Percentiles rank a stretch among this genome's conserved stretches.
phyloP scores from a whole-genome alignment of 768 basidiomycete species.

The Tylopilus balloui region DNA sequence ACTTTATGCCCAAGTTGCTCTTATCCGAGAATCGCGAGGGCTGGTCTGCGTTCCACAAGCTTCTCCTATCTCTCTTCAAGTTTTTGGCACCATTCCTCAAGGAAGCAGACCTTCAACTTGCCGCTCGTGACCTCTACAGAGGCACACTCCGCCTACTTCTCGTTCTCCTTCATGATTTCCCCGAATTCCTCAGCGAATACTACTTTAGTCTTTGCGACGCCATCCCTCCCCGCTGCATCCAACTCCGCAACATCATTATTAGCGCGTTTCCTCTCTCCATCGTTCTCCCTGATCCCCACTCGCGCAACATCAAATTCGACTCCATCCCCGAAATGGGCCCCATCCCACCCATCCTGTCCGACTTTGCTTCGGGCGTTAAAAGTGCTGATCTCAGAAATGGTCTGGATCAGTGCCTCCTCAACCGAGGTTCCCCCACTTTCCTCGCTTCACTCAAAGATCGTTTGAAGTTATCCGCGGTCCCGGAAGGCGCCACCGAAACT shows the following conservation, averaged over 20 bases:
- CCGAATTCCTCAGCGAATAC: slow-evolving; percentile 95
- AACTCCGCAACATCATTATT: slow-evolving; percentile 93
- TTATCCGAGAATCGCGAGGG: slow-evolving; percentile 89
- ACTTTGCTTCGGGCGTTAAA: slow-evolving; percentile 82
- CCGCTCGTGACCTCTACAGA: slow-evolving; percentile 84
- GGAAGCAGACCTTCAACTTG: slow-evolving; percentile 70
- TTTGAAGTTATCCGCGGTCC: slow-evolving; percentile 47
- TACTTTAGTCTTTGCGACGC: slow-evolving; percentile 94
- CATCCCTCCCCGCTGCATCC: slow-evolving; percentile 89
- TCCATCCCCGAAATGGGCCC: slow-evolving; percentile 85
- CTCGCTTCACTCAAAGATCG: slow-evolving; percentile 76
- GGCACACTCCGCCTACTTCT: slow-evolving; percentile 87
- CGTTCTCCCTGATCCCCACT: slow-evolving; percentile 80
- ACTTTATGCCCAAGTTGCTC: slow-evolving; percentile 96
- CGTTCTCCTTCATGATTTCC: slow-evolving; percentile 97
- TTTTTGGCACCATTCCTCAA: slow-evolving; percentile 91
- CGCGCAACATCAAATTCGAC: slow-evolving; percentile 70
- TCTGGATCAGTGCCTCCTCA: slow-evolving; percentile 83
- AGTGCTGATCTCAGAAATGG: slow-evolving; percentile 71
- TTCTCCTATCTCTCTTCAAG: slow-evolving; percentile 89
- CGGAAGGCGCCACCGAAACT: slow-evolving; percentile 47
- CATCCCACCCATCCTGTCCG: slow-evolving; percentile 86
- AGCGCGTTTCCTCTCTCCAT: slow-evolving; percentile 87
- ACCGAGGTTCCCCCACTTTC: slow-evolving; percentile 67
- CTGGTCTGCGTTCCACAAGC: slow-evolving; percentile 95